Conservation (phyloP, 1,284 basidiomycete species). For the Mycena citricolor region DNA sequence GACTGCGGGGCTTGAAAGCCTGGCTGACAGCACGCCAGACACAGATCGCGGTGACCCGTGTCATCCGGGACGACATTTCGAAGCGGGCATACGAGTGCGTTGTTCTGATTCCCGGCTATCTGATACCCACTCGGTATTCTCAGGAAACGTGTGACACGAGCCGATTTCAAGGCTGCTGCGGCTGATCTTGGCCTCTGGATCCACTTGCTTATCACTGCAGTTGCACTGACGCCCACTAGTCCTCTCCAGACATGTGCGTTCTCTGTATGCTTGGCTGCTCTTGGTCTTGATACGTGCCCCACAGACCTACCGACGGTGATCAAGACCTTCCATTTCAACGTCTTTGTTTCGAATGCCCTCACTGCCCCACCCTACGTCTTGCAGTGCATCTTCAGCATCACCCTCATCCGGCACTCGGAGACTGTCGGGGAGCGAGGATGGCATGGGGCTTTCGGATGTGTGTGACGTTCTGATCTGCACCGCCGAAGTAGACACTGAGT, state of each 20-base stretch:
- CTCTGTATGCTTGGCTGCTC: neutral
- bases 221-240: conserved; percentile 37
- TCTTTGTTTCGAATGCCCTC: conserved; percentile 38
- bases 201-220: conserved; percentile 34
- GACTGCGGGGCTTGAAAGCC: conserved; percentile 31
- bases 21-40: conserved; percentile 36
- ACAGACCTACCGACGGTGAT: conserved; percentile 40
- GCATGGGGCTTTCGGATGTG: conserved; percentile 38
- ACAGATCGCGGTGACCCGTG: conserved; percentile 36
- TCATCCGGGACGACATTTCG: conserved; percentile 37
- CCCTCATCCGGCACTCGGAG: conserved; percentile 37
- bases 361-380: conserved; percentile 41
- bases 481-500: neutral
- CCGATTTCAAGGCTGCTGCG: conserved; percentile 36
- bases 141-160: conserved; percentile 35
- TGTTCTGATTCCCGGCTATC: conserved; percentile 6
- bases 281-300: neutral
- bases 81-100: conserved; percentile 38
- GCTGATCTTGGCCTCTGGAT: conserved; percentile 37
- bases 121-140: neutral
- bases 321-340: conserved; percentile 39
- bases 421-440: conserved; percentile 35
- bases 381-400: conserved; percentile 35
- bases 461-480: too few relatives aligned
- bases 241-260: conserved; percentile 37